Conservation (phyloP, 306 rosid species). For the Cotoneaster glaucophyllus region DNA sequence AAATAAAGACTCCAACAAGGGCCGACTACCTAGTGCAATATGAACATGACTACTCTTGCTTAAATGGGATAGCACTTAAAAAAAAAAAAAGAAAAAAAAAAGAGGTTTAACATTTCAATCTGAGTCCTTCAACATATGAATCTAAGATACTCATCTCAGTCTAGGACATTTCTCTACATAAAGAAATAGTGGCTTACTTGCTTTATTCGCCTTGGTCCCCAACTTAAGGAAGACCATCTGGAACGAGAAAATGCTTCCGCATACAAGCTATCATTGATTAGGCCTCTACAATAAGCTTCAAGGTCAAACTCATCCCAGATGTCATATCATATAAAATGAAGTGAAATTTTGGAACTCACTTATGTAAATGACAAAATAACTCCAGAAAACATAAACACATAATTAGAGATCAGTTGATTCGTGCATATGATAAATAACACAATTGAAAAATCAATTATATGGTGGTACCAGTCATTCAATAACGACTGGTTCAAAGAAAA, state of each 20-base stretch:
- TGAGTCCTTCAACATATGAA: neutral
- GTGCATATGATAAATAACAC: neutral
- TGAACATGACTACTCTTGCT: neutral
- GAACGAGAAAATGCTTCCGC: slow-evolving; percentile 66
- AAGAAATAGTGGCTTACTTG: slow-evolving; percentile 38
- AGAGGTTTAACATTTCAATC: neutral
- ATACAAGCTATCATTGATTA: slow-evolving; percentile 53
- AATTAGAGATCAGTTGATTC: neutral
- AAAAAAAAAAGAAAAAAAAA: neutral
- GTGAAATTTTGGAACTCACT: neutral
- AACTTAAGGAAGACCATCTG: slow-evolving; percentile 82
- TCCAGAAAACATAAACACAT: neutral
- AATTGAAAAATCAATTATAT: neutral
- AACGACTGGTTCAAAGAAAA: neutral
- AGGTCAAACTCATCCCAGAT: neutral
- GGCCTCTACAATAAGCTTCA: slow-evolving; percentile 52
- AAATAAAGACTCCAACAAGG: neutral
- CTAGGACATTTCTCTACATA: neutral
- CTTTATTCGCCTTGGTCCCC: slow-evolving; percentile 91
- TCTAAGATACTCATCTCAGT: neutral
- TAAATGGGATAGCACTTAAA: neutral
- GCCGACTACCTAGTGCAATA: neutral
- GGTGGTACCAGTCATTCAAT: neutral
- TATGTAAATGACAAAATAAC: neutral
- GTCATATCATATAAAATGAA: neutral